Percentiles rank a stretch among this genome's conserved stretches.
These are phyloP conservation scores for Fusarium brachygibbosum DNA, from an alignment of 2,329 filamentous ascomycete species.

Conservation along the genomic window DNA sequence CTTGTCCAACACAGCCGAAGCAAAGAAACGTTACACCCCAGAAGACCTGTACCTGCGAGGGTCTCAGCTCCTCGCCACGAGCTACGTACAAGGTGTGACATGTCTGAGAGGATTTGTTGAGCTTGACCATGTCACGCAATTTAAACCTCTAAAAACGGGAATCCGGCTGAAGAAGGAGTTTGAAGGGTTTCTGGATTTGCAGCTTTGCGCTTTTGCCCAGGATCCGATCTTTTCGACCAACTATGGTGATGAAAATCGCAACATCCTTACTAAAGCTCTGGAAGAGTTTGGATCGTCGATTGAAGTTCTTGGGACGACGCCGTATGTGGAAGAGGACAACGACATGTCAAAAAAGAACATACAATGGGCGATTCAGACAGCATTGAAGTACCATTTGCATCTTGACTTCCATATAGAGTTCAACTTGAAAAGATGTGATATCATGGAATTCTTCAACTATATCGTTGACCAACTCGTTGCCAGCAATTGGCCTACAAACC, in stretches of 20 bases:
- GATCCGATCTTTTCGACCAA: slow-evolving; percentile 23
- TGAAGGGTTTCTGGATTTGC: background rate
- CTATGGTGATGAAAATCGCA: background rate
- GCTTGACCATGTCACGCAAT: slow-evolving; percentile 10
- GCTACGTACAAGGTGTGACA: slow-evolving; percentile 6
- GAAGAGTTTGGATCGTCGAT: background rate
- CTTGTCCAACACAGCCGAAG: slow-evolving; percentile 14
- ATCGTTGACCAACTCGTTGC: background rate
- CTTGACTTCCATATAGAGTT: slow-evolving; percentile 28
- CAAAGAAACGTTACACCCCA: slow-evolving; percentile 25
- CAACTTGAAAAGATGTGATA: background rate
- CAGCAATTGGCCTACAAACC: slow-evolving; percentile 1
- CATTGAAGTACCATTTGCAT: background rate
- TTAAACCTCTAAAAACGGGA: background rate
- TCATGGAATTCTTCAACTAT: slow-evolving; percentile 1
- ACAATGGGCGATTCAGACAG: slow-evolving; percentile 9
- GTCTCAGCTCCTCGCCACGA: slow-evolving; percentile 16
- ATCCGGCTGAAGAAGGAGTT: background rate
- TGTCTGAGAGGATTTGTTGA: slow-evolving; percentile 13
- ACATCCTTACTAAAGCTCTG: background rate
- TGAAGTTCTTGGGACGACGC: background rate
- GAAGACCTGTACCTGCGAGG: slow-evolving; percentile 25
- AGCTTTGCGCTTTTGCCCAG: slow-evolving; percentile 27
- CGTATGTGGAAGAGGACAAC: slow-evolving; percentile 6
- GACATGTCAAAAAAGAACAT: background rate